Conservation (phyloP, 2,329 filamentous ascomycete species). For the Cytospora schulzeri region DNA sequence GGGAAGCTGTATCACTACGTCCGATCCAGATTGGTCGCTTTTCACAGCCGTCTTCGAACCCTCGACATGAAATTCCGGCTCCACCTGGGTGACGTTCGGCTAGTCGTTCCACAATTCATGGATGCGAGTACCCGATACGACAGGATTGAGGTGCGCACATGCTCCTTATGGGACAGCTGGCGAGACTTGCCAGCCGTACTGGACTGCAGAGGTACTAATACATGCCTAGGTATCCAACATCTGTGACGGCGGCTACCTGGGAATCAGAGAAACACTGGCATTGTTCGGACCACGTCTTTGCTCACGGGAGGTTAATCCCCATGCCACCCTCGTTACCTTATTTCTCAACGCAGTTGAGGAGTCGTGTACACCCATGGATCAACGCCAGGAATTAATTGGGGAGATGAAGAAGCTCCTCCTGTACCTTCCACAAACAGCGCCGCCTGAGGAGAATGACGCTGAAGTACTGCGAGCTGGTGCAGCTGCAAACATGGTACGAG, state of each 20-base stretch:
- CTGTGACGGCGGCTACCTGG: not conserved
- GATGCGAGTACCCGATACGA: not conserved
- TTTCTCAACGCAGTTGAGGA: slow-evolving; percentile 6
- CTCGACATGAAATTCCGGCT: not conserved
- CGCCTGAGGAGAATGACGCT: not conserved
- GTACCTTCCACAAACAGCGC: not conserved
- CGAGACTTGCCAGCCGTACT: not conserved
- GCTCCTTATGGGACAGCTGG: too few species aligned
- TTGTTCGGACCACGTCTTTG: not conserved
- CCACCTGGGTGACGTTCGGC: not conserved
- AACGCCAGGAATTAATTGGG: not conserved
- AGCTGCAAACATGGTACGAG: not conserved
- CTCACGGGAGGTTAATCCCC: not conserved
- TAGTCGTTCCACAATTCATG: not conserved
- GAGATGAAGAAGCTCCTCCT: not conserved
- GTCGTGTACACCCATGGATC: not conserved
- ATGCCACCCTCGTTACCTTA: slow-evolving; percentile 8
- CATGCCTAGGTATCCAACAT: slow-evolving; percentile 10
- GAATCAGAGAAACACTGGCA: not conserved
- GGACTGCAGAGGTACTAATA: too few species aligned
- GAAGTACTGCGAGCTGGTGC: not conserved
- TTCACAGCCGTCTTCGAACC: not conserved
- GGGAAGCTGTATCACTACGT: not conserved
- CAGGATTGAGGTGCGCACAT: slow-evolving; percentile 3
- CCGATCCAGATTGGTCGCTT: not conserved